Conservation (phyloP, 441 rosid species). For the Monsonia emarginata region DNA sequence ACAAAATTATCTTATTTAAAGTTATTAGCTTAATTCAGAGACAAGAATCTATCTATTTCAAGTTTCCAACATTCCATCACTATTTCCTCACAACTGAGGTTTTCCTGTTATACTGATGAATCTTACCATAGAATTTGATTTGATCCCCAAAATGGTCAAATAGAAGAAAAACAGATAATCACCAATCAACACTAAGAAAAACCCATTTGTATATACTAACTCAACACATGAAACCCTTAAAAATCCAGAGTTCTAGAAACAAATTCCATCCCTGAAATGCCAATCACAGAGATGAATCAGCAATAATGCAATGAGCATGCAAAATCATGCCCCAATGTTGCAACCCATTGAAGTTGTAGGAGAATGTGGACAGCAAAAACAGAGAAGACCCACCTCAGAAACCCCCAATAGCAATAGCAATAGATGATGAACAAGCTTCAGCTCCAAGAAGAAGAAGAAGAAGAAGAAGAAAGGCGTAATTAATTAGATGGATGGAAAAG, state of each 20-base stretch:
- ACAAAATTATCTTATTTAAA: not conserved
- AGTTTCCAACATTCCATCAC: not conserved
- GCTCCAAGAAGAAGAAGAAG: not conserved
- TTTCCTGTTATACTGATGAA: not conserved
- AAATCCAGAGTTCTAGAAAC: not conserved
- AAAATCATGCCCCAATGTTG: not conserved
- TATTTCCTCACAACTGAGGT: not conserved
- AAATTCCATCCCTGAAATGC: not conserved
- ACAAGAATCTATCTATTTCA: not conserved
- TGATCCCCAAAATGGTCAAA: not conserved
- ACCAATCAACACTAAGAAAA: not conserved
- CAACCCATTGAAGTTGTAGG: not conserved
- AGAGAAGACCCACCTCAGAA: not conserved
- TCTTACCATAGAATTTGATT: not conserved
- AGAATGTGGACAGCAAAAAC: not conserved
- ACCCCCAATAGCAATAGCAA: too few species aligned
- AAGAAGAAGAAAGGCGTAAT: too few species aligned
- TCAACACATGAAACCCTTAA: not conserved
- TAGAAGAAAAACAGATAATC: not conserved
- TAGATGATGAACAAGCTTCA: not conserved
- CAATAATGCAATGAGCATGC: not conserved
- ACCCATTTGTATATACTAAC: not conserved
- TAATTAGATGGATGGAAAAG: too few species aligned
- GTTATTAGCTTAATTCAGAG: not conserved
- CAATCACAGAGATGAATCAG: not conserved